Evolutionary conservation across 192 early-diverging fungal species (phyloP), one percentile per base, ranked within the genome.

Genomic region (Geosiphon pyriformis): DNA sequence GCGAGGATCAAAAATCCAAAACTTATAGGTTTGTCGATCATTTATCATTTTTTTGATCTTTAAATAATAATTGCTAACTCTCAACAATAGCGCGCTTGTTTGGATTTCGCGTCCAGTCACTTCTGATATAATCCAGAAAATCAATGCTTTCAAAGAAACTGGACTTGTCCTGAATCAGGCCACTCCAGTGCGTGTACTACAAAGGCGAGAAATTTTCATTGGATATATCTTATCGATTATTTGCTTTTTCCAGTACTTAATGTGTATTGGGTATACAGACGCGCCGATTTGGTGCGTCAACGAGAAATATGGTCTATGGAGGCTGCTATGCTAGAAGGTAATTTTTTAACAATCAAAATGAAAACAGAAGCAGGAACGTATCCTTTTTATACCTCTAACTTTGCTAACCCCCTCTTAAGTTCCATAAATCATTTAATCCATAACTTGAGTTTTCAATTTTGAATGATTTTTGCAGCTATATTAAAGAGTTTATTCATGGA

Each of bases 401-500:
- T n/a, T n/a, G n/a, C 46, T 47, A 8, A 47, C n/a, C n/a, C n/a
- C n/a, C n/a, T n/a, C n/a, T n/a, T n/a, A n/a, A n/a, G 27, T 31
- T 10, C 33, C 29, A 34, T 6, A 6, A 56, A 34, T 15, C 54
- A 34, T 56, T 29, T 34, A 56, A 31, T 56, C 54, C 54, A 10
- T 34, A 10, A 29, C 15, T 10, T 10, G 7, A 15, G 15, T 6
- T 31, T 15, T 34, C 54, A 56, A 34, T 31, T 56, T 42, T 42
- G 7, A 56, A 6, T 56, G 15, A 56, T 32, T 34, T 59, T 32
- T 81, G 80, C 20, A 65, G 63, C 42, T 65, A 77, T 35, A 86
- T 98, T 61, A 98, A 98, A 67, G 95, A 98, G 78, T 98, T 95
- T 87, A 83, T 95, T 1, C 93, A 95, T 65, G 90, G 93, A n/a